These are phyloP conservation scores for Exophiala calicioides DNA, from an alignment of 2,329 filamentous ascomycete species.

Conservation along the genomic window DNA sequence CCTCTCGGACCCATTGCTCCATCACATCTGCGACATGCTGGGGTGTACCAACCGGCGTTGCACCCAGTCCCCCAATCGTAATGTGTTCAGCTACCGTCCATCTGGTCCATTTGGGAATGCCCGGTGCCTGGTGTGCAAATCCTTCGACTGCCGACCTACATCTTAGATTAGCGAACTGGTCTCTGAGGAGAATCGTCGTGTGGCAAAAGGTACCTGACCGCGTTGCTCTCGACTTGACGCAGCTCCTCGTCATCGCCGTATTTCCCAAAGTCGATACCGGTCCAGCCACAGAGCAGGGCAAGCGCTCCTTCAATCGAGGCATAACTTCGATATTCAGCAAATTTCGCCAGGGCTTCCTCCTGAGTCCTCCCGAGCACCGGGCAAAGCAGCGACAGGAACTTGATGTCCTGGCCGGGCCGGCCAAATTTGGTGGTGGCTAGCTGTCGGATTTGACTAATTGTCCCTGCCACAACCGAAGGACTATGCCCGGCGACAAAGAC, in stretches of 20 bases:
- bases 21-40: constrained; percentile 67
- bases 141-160: constrained; percentile 10
- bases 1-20: constrained; percentile 66
- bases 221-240: constrained; percentile 54
- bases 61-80: constrained; percentile 64
- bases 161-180: too few species aligned
- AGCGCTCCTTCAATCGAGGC: constrained; percentile 56
- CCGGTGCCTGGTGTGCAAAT: neutral
- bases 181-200: neutral
- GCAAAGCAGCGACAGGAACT: constrained; percentile 55
- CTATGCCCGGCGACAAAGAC: constrained; percentile 61
- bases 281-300: constrained; percentile 59
- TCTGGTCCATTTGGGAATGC: constrained; percentile 8
- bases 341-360: constrained; percentile 56
- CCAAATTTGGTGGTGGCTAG: constrained; percentile 53
- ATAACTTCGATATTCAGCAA: constrained; percentile 52
- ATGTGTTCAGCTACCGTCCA: constrained; percentile 5
- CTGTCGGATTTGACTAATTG: constrained; percentile 53
- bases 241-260: constrained; percentile 61
- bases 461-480: constrained; percentile 57
- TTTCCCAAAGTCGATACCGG: constrained; percentile 60
- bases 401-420: constrained; percentile 57
- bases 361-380: constrained; percentile 52
- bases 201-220: constrained; percentile 33
- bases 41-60: constrained; percentile 65